phyloP scores from a whole-genome alignment of 31 red algal species.

The Endocladia muricata region DNA sequence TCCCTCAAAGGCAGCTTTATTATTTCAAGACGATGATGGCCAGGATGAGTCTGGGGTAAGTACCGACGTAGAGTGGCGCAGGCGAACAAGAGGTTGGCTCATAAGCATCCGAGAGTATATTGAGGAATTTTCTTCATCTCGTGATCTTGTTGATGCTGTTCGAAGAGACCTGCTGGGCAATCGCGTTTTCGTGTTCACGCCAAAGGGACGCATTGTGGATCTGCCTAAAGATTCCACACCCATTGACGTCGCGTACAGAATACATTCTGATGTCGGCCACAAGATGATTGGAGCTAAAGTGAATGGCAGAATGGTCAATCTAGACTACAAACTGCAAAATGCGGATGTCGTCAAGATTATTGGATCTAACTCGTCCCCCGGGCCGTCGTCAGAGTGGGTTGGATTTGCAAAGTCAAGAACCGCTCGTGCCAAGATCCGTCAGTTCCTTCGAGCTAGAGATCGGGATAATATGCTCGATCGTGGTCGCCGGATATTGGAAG shows the following conservation, averaged over 20 bases:
- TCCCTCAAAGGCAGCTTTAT: neutral
- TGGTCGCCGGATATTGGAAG: slow-evolving; percentile 52
- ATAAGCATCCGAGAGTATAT: slow-evolving; percentile 84
- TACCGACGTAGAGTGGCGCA: slow-evolving; percentile 53
- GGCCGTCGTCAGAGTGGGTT: slow-evolving; percentile 87
- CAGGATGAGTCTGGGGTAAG: neutral
- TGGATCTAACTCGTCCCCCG: slow-evolving; percentile 42
- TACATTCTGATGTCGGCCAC: slow-evolving; percentile 87
- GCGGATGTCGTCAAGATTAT: slow-evolving; percentile 92
- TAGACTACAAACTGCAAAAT: slow-evolving; percentile 94
- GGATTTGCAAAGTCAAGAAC: slow-evolving; percentile 78
- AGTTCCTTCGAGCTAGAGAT: slow-evolving; percentile 54
- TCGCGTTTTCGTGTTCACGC: slow-evolving; percentile 93
- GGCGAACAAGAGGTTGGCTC: slow-evolving; percentile 79
- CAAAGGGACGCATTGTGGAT: slow-evolving; percentile 81
- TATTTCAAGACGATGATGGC: slow-evolving; percentile 12
- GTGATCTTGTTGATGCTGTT: slow-evolving; percentile 87
- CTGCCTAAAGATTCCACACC: slow-evolving; percentile 86
- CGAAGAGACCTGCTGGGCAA: slow-evolving; percentile 89
- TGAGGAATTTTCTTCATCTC: slow-evolving; percentile 80
- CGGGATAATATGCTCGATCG: slow-evolving; percentile 50
- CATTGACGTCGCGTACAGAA: slow-evolving; percentile 87
- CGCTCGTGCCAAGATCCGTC: slow-evolving; percentile 77
- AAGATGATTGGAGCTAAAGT: slow-evolving; percentile 92
- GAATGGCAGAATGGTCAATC: slow-evolving; percentile 75